These are phyloP conservation scores for Bruguiera hainesii DNA, from an alignment of 441 rosid species.

Conservation along the genomic window DNA sequence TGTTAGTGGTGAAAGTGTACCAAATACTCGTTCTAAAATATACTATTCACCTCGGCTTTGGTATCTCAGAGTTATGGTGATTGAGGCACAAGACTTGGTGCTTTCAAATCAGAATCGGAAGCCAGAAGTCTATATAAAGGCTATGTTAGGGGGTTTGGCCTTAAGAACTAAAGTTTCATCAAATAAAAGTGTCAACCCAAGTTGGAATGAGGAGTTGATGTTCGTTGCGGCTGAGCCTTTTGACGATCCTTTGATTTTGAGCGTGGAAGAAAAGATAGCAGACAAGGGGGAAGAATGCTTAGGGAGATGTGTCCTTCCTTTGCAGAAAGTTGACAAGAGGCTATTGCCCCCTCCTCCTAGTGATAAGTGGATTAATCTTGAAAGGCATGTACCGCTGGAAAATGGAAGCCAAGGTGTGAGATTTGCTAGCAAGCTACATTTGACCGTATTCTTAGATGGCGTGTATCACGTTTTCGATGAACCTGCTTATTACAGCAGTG, in stretches of 20 bases:
- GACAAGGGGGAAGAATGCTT: conserved; percentile 23
- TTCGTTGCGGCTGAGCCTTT: conserved; percentile 51
- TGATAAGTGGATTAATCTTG: conserved; percentile 32
- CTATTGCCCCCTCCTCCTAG: conserved; percentile 8
- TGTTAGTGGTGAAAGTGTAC: conserved; percentile 28
- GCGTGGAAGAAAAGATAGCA: conserved; percentile 26
- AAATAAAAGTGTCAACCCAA: conserved; percentile 30
- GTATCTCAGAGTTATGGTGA: conserved; percentile 43
- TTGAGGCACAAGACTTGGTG: conserved; percentile 50
- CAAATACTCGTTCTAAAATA: conserved; percentile 35
- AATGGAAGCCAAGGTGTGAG: conserved; percentile 8
- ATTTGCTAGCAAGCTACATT: conserved; percentile 33
- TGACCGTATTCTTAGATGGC: conserved; percentile 34
- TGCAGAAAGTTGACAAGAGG: conserved; percentile 29
- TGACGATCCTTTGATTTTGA: conserved; percentile 28
- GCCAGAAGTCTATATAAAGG: conserved; percentile 33
- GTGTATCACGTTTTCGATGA: conserved; percentile 44
- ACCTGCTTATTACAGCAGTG: conserved; percentile 36
- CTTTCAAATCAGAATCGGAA: conserved; percentile 25
- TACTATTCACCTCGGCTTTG: conserved; percentile 46
- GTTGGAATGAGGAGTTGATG: conserved; percentile 54
- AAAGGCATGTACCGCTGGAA: conserved; percentile 13
- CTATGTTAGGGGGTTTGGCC: conserved; percentile 24
- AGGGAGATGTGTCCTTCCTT: conserved; percentile 30
- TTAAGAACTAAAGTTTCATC: conserved; percentile 37